phyloP scores from a whole-genome alignment of 1,139 yeast species.

The Kazachstania sp. region DNA sequence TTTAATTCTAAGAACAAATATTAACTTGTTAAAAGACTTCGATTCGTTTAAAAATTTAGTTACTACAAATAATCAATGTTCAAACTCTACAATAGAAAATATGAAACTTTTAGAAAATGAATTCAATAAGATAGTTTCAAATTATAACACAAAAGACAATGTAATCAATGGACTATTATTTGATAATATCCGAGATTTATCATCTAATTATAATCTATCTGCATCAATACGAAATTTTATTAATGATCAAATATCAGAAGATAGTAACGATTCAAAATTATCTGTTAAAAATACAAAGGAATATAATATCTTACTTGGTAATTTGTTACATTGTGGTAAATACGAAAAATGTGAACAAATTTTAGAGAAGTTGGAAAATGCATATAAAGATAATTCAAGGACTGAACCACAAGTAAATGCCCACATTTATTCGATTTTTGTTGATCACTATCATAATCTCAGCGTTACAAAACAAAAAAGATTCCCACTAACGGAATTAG shows the following conservation, averaged over 20 bases:
- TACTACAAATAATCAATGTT: neutral
- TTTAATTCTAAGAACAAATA: slow-evolving; percentile 13
- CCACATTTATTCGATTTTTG: slow-evolving; percentile 25
- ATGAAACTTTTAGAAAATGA: slow-evolving; percentile 8
- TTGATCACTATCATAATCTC: slow-evolving; percentile 14
- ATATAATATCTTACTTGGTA: slow-evolving; percentile 14
- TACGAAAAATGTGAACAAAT: slow-evolving; percentile 15
- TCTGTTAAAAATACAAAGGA: slow-evolving; percentile 3
- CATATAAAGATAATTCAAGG: neutral
- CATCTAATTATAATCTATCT: slow-evolving; percentile 3
- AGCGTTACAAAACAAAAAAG: neutral
- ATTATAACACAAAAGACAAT: slow-evolving; percentile 10
- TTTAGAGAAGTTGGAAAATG: slow-evolving; percentile 14
- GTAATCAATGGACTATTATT: slow-evolving; percentile 11
- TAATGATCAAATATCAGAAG: neutral
- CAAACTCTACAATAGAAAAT: neutral
- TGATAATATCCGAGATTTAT: slow-evolving; percentile 6
- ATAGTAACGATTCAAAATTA: slow-evolving; percentile 6
- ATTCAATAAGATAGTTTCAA: slow-evolving; percentile 11
- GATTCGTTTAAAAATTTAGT: slow-evolving; percentile 10
- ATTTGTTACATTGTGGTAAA: slow-evolving; percentile 13
- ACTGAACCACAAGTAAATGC: slow-evolving; percentile 16
- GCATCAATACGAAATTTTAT: neutral
- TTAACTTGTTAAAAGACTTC: slow-evolving; percentile 19
- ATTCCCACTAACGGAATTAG: neutral